These are phyloP conservation scores for Rhodotorula taiwanensis DNA, from an alignment of 768 basidiomycete genomes.

Conservation along the genomic window DNA sequence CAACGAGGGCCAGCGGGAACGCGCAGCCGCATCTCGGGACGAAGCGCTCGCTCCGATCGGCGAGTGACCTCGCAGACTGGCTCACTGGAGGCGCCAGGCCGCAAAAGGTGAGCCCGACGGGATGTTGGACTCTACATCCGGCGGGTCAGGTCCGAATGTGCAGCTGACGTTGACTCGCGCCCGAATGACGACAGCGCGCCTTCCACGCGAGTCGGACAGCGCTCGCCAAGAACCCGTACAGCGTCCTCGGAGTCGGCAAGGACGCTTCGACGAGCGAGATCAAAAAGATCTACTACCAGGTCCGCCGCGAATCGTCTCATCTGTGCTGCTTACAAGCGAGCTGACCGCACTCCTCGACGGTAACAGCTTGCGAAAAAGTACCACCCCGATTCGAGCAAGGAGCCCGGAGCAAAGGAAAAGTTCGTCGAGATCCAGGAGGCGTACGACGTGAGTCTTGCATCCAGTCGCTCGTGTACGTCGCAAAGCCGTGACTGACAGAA, in stretches of 20 bases:
- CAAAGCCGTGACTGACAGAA: no score
- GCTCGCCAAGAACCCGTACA: conserved; percentile 69
- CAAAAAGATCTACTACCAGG: conserved; percentile 95
- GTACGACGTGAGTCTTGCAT: conserved; percentile 67
- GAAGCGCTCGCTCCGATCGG: no score
- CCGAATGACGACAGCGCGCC: conserved; percentile 11
- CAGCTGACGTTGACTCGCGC: no score
- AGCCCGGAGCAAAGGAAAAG: conserved; percentile 79
- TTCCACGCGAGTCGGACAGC: conserved; percentile 4
- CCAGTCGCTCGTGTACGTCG: conserved; percentile 11
- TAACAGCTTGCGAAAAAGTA: conserved; percentile 92
- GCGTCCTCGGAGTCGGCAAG: conserved; percentile 76
- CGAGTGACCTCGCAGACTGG: no score
- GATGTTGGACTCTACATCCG: no score
- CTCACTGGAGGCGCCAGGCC: no score
- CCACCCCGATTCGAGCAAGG: conserved; percentile 94
- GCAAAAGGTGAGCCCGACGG: no score
- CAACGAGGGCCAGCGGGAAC: no score
- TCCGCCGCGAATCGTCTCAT: conserved; percentile 47
- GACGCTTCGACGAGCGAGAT: conserved; percentile 81
- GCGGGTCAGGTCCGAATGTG: no score
- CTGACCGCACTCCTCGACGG: conserved; percentile 10
- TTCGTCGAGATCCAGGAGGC: conserved; percentile 96
- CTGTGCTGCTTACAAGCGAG: neutral
- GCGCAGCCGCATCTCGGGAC: no score